Evolutionary conservation across 2,329 filamentous ascomycete species (phyloP), one percentile per base, ranked within the genome.

Genomic region (Coniochaeta sp.): DNA sequence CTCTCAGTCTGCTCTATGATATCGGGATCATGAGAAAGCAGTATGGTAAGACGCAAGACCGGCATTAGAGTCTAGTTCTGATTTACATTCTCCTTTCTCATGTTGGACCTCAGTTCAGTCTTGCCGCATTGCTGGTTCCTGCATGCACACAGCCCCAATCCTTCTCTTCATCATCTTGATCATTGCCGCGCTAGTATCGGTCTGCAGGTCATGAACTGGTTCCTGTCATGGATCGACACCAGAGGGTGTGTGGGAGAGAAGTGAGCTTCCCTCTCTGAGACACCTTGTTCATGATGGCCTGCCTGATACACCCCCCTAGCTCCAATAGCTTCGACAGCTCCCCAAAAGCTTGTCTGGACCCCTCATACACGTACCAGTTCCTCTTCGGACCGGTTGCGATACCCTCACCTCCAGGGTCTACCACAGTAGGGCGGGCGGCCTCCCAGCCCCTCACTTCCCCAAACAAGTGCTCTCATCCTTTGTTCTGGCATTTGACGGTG

Each of bases 101-200:
- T n/a, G n/a, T n/a, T n/a, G n/a, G n/a, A n/a, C n/a, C n/a, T n/a
- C n/a, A n/a, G n/a, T n/a, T n/a, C n/a, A 33, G 20, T 42, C 38
- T 24, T 42, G 12, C 38, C 38, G 38, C n/a, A 18, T 42, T 42
- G 38, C 38, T 22, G 38, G 26, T 24, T 4, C n/a, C 38, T 42
- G 38, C 38, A 42, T 42, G 38, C 20, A n/a, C 38, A 42, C 38
- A 42, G 38, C 38, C 38, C 20, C 38, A 42, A 42, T 42, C 38
- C 38, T 42, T 12, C 20, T 13, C 20, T 40, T 22, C 20, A n/a
- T n/a, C 22, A 26, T 22, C 18, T 30, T 30, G 6, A 6, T 7
- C 27, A 30, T 6, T n/a, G 9, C 13, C 18, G 33, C 33, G 33
- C 16, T 38, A 38, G 33, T 22, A 16, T n/a, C n/a, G n/a, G n/a